Conservation (phyloP, 208 protist genomes). For the Leptomonas pyrrhocoris region DNA sequence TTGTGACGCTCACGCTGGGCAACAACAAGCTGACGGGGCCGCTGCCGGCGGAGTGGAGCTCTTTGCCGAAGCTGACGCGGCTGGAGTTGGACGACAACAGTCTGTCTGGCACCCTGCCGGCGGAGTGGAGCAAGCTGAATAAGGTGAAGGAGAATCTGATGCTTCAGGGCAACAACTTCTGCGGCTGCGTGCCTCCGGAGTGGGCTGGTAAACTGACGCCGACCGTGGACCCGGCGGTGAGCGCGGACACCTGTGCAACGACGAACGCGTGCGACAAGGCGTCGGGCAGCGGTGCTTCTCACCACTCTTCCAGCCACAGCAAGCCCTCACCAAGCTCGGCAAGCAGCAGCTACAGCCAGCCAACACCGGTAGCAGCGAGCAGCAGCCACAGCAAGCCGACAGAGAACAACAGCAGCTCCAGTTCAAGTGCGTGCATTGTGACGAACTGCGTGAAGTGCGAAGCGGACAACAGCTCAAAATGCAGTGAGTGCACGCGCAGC, state of each 20-base stretch:
- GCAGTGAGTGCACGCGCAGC: neutral
- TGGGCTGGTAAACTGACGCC: too few relatives aligned
- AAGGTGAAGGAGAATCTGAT: neutral
- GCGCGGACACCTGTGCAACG: too few relatives aligned
- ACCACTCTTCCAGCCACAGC: too few relatives aligned
- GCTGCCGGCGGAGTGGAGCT: slow-evolving; percentile 1
- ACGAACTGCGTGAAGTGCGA: neutral
- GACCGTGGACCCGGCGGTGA: too few relatives aligned
- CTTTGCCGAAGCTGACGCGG: neutral
- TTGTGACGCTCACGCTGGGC: neutral
- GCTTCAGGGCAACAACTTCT: too few relatives aligned
- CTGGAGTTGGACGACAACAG: neutral
- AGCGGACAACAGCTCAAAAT: neutral
- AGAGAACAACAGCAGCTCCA: neutral
- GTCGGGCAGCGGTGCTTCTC: too few relatives aligned
- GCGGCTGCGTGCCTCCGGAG: too few relatives aligned
- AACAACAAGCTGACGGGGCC: neutral
- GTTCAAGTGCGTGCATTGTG: neutral
- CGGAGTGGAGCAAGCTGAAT: neutral
- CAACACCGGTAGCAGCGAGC: neutral
- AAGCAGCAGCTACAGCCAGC: neutral
- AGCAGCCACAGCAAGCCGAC: too few relatives aligned
- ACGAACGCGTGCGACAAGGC: too few relatives aligned
- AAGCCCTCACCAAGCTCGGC: too few relatives aligned
- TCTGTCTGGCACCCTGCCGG: neutral